Conservation (phyloP, 208 protist genomes). For the Leishmania guyanensis region DNA sequence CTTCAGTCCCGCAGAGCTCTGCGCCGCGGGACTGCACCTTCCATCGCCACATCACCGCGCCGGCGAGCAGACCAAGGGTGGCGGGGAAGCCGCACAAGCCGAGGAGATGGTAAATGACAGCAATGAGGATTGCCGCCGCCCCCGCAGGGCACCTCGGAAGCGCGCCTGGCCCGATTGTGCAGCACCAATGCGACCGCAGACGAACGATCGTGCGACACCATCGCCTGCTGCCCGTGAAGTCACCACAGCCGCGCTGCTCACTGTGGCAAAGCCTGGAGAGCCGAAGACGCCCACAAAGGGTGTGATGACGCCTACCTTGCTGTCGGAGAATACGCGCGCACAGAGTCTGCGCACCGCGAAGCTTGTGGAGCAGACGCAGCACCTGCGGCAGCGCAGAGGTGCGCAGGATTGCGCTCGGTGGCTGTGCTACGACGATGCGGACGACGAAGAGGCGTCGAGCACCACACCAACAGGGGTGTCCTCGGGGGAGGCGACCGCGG, state of each 20-base stretch:
- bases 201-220: neutral
- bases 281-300: neutral
- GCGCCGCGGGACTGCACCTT: conserved; percentile 7
- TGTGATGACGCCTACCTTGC: neutral
- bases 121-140: neutral
- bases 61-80: neutral
- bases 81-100: too few species aligned
- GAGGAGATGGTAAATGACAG: neutral
- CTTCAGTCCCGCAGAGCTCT: conserved; percentile 38
- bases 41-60: neutral
- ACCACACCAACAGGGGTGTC: neutral
- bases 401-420: neutral
- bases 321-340: conserved; percentile 9
- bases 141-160: conserved; percentile 1
- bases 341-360: neutral
- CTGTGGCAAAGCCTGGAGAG: neutral
- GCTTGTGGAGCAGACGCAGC: neutral
- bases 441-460: conserved; percentile 1
- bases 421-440: conserved; percentile 16
- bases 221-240: neutral
- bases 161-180: neutral
- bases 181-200: neutral
- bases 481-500: neutral
- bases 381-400: neutral
- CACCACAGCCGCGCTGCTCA: neutral